Conservation (phyloP, 2,329 filamentous ascomycete genomes). For the Pseudocercospora musae region DNA sequence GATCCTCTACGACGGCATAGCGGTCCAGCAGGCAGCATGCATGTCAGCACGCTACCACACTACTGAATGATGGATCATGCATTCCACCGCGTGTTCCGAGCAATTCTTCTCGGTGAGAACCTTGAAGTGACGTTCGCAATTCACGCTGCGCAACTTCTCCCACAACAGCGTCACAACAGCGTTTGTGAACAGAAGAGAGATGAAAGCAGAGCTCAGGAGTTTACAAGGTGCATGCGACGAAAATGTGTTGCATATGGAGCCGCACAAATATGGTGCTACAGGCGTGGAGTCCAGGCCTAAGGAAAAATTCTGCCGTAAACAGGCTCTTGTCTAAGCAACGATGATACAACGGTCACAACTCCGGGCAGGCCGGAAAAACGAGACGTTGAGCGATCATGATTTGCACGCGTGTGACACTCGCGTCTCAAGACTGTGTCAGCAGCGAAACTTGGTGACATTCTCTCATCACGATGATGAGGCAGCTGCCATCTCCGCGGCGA, state of each 20-base stretch:
- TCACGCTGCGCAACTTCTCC: neutral
- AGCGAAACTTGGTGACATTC: neutral
- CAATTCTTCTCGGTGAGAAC: neutral
- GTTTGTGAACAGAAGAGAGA: neutral
- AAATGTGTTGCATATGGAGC: neutral
- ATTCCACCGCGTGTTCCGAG: neutral
- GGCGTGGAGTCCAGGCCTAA: neutral
- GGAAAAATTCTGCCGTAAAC: neutral
- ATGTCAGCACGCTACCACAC: neutral
- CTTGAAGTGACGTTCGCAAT: neutral
- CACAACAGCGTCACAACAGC: neutral
- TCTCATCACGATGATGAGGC: neutral
- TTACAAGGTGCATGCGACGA: neutral
- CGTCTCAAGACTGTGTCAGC: neutral
- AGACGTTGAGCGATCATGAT: slow-evolving; percentile 1
- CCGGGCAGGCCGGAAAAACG: neutral
- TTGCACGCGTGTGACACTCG: neutral
- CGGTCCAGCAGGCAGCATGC: neutral
- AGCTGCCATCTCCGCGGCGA: neutral
- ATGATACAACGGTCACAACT: neutral
- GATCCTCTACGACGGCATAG: neutral
- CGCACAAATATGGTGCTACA: neutral
- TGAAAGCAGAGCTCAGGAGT: neutral
- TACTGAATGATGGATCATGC: neutral
- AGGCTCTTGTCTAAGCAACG: neutral